A percentile compares a stretch with the other conserved stretches of the same genome.
These are phyloP conservation scores for Sclerospora graminicola DNA, from an alignment of 352 stramenopile species.

Conservation along the genomic window DNA sequence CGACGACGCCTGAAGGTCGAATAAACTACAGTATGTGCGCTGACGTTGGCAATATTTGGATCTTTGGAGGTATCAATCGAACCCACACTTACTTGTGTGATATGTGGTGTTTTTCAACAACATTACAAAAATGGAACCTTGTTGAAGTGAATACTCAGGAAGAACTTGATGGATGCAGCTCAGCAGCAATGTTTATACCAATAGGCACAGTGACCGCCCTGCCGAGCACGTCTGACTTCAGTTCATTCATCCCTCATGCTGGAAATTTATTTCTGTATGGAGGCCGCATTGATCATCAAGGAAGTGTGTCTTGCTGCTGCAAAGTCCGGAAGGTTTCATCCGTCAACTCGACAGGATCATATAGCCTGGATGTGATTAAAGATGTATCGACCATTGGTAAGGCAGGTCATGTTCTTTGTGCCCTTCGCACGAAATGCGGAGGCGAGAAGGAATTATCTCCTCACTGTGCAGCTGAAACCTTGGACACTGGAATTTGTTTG, in stretches of 20 bases:
- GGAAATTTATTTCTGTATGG: constrained; percentile 38
- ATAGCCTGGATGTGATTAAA: constrained; percentile 35
- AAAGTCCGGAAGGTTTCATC: constrained; percentile 26
- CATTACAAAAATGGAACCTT: constrained; percentile 48
- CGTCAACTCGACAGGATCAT: constrained; percentile 26
- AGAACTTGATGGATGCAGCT: constrained; percentile 32
- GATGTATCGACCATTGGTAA: constrained; percentile 46
- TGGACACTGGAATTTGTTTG: constrained; percentile 64
- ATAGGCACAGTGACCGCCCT: constrained; percentile 42
- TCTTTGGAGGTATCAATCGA: constrained; percentile 51
- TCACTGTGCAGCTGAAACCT: constrained; percentile 34
- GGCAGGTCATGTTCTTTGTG: constrained; percentile 34
- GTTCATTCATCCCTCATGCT: constrained; percentile 8
- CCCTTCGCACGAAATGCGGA: constrained; percentile 38
- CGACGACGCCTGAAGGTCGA: constrained; percentile 38
- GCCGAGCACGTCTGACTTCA: constrained; percentile 20
- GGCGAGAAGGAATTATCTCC: constrained; percentile 18
- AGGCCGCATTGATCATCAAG: constrained; percentile 20
- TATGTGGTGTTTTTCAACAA: constrained; percentile 72
- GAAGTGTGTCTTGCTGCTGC: constrained; percentile 9
- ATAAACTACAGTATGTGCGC: constrained; percentile 60
- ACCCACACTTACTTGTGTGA: constrained; percentile 43
- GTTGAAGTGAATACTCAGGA: constrained; percentile 44
- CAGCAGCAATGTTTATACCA: constrained; percentile 32
- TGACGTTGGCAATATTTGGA: constrained; percentile 75